Conservation (phyloP, 257 asterid species). For the Perilla frutescens region DNA sequence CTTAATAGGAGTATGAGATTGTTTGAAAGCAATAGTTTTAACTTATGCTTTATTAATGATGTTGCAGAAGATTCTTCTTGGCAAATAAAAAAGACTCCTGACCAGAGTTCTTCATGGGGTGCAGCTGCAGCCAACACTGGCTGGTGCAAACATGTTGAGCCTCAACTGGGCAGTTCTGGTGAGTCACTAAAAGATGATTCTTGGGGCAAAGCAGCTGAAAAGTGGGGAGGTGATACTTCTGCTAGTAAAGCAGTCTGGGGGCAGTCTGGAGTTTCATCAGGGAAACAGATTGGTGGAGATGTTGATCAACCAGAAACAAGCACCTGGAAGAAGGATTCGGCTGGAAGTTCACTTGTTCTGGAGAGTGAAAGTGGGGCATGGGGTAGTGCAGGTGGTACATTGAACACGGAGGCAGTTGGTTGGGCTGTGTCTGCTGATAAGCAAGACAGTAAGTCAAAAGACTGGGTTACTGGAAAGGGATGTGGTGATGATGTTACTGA, state of each 20-base stretch:
- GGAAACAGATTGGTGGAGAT: constrained; percentile 46
- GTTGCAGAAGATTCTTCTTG: constrained; percentile 65
- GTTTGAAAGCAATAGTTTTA: neutral
- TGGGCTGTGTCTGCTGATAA: constrained; percentile 34
- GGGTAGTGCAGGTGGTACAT: constrained; percentile 37
- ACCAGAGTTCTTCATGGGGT: constrained; percentile 73
- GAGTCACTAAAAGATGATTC: constrained; percentile 43
- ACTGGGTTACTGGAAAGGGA: constrained; percentile 36
- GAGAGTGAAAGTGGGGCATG: constrained; percentile 34
- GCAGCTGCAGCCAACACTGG: constrained; percentile 59
- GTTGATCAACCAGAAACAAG: constrained; percentile 48
- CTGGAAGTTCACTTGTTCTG: neutral
- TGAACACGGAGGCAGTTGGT: constrained; percentile 35
- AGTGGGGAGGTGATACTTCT: constrained; percentile 50
- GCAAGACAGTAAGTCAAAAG: constrained; percentile 34
- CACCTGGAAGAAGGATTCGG: constrained; percentile 46
- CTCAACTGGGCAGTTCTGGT: constrained; percentile 40
- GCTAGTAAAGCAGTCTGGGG: constrained; percentile 55
- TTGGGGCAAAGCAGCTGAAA: constrained; percentile 64
- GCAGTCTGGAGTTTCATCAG: constrained; percentile 47
- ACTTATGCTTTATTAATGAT: constrained; percentile 17
- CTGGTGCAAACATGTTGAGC: constrained; percentile 65
- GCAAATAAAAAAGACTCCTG: constrained; percentile 53
- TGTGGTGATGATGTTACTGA: constrained; percentile 32
- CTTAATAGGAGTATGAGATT: constrained; percentile 16